These are phyloP conservation scores for Triticum urartu DNA, from an alignment of 176 grass and related monocot species.

Conservation along the genomic window DNA sequence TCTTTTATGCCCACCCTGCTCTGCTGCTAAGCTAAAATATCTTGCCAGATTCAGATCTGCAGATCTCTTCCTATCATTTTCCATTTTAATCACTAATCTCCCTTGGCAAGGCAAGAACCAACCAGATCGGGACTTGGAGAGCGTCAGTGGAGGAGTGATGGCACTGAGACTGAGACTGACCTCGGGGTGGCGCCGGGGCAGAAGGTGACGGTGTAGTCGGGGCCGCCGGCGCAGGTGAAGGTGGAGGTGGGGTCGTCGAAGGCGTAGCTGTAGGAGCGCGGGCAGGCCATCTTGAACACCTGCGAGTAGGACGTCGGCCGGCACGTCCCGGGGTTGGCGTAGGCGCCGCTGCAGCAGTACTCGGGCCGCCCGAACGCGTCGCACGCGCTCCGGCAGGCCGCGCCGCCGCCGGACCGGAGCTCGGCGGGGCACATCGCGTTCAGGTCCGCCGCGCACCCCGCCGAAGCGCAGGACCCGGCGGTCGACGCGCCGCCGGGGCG, in stretches of 20 bases:
- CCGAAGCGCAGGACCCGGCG: slow-evolving; percentile 42
- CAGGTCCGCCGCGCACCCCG: slow-evolving; percentile 80
- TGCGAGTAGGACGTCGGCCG: slow-evolving; percentile 71
- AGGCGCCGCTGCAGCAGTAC: slow-evolving; percentile 86
- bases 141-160: background rate
- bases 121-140: background rate
- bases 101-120: slow-evolving; percentile 17
- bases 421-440: slow-evolving; percentile 81
- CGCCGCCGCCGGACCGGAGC: slow-evolving; percentile 53
- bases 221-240: slow-evolving; percentile 76
- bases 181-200: slow-evolving; percentile 65
- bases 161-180: background rate
- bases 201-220: slow-evolving; percentile 82
- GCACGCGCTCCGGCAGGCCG: slow-evolving; percentile 83
- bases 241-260: slow-evolving; percentile 93
- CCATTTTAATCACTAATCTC: slow-evolving; percentile 3
- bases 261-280: slow-evolving; percentile 94
- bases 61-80: background rate
- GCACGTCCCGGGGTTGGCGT: slow-evolving; percentile 68
- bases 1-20: background rate
- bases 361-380: slow-evolving; percentile 72
- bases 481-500: background rate
- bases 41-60: slow-evolving; percentile 8
- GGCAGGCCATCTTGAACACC: slow-evolving; percentile 89
- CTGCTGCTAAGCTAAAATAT: background rate